Base-by-base conservation (phyloP, 352 stramenopile species). In the Globisporangium iwayamae region DNA sequence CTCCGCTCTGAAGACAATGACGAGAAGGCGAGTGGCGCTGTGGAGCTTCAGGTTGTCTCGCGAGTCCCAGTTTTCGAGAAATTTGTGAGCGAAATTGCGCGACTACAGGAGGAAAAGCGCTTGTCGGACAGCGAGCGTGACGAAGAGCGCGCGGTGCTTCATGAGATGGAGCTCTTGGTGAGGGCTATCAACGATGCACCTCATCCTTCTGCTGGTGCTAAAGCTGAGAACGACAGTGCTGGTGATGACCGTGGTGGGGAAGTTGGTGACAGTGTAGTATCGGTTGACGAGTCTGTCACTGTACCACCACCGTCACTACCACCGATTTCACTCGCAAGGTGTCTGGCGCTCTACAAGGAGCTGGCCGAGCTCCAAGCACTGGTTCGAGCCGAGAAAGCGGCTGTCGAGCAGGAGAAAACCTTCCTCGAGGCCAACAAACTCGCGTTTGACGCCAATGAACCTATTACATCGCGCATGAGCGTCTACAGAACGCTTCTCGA, bases 401-500 rank as follows among this genome's bases (percentile, higher is more conserved):
- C 61, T 39, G 11, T 76, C 3, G 45, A 25, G 1, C 39, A 62
- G 25, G 63, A 76, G 47, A 56, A 68, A 32, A 25, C 51, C 2
- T 71, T 67, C 8, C 36, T 81, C 0, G 28, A 9, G 3, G 16
- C 38, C 20, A 48, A 68, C 13, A 38, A 51, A 3, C 43, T 77
- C 11, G 36, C n/a, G 4, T 68, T 75, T 9, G 68, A 77, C 25
- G 32, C 30, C 7, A 43, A 7, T 0, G 25, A 64, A 1, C 30
- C 65, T 2, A 4, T 54, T 2, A 11, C n/a, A 1, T 81, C 79
- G 1, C 74, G 81, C 1, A n/a, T 79, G 36, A 53, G 22, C 1
- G 67, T 86, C 4, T 87, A 82, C 32, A 55, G 72, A 48, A 75
- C 67, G 38, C 76, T 90, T 25, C 62, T 90, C 2, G 66, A 72